Conservation (phyloP, 352 stramenopile genomes). For the Bremia lactucae region DNA sequence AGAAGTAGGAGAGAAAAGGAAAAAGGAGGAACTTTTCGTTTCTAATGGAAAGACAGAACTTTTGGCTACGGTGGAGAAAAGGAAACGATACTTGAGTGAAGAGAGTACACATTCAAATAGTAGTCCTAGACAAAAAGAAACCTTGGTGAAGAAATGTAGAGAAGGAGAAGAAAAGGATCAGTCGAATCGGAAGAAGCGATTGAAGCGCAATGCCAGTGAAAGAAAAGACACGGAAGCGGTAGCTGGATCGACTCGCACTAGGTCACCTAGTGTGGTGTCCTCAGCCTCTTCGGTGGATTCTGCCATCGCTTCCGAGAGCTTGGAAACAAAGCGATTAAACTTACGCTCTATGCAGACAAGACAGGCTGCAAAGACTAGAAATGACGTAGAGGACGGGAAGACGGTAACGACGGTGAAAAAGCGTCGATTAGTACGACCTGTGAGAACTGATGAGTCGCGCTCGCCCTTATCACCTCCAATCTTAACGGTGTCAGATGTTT, state of each 20-base stretch:
- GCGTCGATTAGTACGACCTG: conserved; percentile 10
- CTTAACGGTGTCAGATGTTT: background rate
- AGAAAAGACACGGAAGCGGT: background rate
- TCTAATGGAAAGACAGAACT: conserved; percentile 31
- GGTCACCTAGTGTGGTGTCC: conserved; percentile 2
- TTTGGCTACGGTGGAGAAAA: too few relatives aligned
- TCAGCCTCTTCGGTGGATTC: conserved; percentile 1
- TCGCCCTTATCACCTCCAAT: conserved; percentile 14
- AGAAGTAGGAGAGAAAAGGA: conserved; percentile 2
- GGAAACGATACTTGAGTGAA: background rate
- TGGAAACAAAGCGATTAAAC: conserved; percentile 1
- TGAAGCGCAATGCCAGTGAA: conserved; percentile 1
- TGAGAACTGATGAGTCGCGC: conserved; percentile 10
- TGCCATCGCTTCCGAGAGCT: background rate
- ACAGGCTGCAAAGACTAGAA: conserved; percentile 1
- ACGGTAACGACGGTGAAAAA: conserved; percentile 6
- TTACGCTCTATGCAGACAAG: background rate
- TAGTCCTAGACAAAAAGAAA: conserved; percentile 7
- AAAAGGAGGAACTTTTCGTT: conserved; percentile 15
- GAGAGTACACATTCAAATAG: conserved; percentile 1
- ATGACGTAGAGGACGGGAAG: conserved; percentile 2
- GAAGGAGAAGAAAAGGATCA: conserved; percentile 1
- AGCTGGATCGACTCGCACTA: background rate
- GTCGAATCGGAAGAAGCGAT: conserved; percentile 9
- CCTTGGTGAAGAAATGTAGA: conserved; percentile 7